Percentiles rank a stretch among this genome's conserved stretches.
Evolutionary conservation across 140 eudicot genomes (phyloP).

Genomic region (Cichorium intybus): DNA sequence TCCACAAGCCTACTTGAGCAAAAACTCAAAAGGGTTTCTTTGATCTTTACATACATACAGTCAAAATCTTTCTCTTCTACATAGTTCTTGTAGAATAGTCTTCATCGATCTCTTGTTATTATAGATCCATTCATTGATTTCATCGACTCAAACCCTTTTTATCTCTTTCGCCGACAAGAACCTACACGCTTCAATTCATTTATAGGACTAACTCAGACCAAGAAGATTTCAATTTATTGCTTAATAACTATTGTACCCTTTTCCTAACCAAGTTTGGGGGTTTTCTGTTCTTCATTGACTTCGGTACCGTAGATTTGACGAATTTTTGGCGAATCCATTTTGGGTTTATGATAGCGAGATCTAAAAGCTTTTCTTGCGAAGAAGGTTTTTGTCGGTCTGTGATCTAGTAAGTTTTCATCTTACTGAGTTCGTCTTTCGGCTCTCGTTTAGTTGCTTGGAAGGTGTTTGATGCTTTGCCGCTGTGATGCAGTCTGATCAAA

Average conservation of each 20-base stretch:
- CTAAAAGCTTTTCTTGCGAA: conserved; percentile 12
- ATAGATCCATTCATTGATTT: conserved; percentile 40
- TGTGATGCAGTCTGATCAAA: conserved; percentile 89
- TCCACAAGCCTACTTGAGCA: conserved; percentile 18
- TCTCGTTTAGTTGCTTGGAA: conserved; percentile 3
- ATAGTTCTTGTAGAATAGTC: conserved; percentile 34
- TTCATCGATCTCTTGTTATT: conserved; percentile 36
- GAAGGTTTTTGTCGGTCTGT: conserved; percentile 22
- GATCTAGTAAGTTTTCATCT: conserved; percentile 10
- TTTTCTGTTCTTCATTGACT: conserved; percentile 27
- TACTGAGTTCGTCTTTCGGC: conserved; percentile 10
- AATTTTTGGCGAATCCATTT: conserved; percentile 1
- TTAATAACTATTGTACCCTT: conserved; percentile 2
- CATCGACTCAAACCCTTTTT: conserved; percentile 28
- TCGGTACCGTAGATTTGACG: conserved; percentile 11
- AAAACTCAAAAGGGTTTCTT: conserved; percentile 28
- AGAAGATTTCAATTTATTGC: conserved; percentile 5
- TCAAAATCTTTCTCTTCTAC: conserved; percentile 12
- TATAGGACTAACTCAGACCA: conserved; percentile 27
- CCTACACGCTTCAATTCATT: conserved; percentile 22
- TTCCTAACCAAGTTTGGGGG: background rate
- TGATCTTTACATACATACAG: conserved; percentile 22
- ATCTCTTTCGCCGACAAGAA: conserved; percentile 25
- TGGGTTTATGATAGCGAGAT: conserved; percentile 23
- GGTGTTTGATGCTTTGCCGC: conserved; percentile 58